phyloP scores from a whole-genome alignment of 164 flowering plant genomes.

The Stephania yunnanensis region DNA sequence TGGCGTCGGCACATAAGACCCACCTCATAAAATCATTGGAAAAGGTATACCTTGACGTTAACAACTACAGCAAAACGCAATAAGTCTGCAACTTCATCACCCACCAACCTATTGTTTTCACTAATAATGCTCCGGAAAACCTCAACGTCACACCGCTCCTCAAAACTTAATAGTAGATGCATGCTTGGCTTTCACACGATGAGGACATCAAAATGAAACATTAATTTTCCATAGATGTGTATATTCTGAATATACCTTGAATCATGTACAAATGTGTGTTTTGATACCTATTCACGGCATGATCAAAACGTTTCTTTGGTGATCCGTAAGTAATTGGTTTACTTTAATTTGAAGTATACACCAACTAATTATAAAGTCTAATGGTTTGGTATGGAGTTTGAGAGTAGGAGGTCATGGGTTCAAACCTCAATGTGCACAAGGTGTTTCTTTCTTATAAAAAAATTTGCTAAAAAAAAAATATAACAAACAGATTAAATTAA shows the following conservation, averaged over 20 bases:
- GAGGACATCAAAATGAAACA: background rate
- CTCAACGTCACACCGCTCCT: background rate
- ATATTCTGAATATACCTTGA: background rate
- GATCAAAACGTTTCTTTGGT: too few species aligned
- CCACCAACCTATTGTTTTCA: slow-evolving; percentile 2
- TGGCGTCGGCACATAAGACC: background rate
- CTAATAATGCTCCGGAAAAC: background rate
- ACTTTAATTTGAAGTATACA: too few species aligned
- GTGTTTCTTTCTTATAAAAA: too few species aligned
- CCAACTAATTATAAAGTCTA: too few species aligned
- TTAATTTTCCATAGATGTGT: background rate
- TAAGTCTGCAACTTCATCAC: background rate
- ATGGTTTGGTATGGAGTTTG: too few species aligned
- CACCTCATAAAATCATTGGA: background rate
- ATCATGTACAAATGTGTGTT: too few species aligned
- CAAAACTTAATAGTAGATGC: background rate
- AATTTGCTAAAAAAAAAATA: too few species aligned
- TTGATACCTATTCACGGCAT: background rate
- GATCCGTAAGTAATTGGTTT: too few species aligned
- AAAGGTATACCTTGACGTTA: background rate
- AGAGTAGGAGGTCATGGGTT: too few species aligned
- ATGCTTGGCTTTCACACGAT: too few species aligned
- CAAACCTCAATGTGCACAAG: too few species aligned
- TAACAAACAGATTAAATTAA: too few species aligned
- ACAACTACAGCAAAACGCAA: background rate